Base-by-base conservation (phyloP, 2,329 filamentous ascomycete species). In the Phoma sp. region DNA sequence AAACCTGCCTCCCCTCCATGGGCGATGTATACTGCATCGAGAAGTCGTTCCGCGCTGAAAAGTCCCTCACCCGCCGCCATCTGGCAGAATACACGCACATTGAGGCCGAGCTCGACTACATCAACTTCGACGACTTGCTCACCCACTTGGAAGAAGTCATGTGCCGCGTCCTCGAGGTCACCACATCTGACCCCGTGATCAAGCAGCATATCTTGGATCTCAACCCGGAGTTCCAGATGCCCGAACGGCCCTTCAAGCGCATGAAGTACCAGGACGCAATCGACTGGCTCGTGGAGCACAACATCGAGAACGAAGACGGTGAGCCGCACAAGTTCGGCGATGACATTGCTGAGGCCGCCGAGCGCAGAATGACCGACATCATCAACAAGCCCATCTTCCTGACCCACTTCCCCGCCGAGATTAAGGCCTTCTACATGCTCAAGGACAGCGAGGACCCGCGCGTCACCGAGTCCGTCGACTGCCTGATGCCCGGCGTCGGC, bases 371-470 rank as follows among this genome's bases (percentile, higher is more conserved):
- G 95, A 98, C 94, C 1, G 95, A 99, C 76, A 90, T 89, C 67
- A 96, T 99, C 82, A 95, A 96, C 86, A 82, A 86, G 50, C 95
- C 95, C 59, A 96, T 99, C 77, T 91, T 98, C 82, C 84, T 98
- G 37, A 98, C 94, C 2, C 94, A 98, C 79, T 99, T 99, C 86
- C 95, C 95, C 19, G 88, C 88, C 56, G 92, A 94, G 80, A 96
- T 99, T 84, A 99, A 99, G 84, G 90, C 95, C 1, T 99, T 99
- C 77, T 99, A 99, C 84, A 99, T 99, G 95, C 89, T 93, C 79
- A 93, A 89, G 78, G 95, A 94, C 68, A 81, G 83, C 38, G 78
- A 84, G 27, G 95, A 99, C 73, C 80, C 78, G 27, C 85, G 93
- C 24, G 92, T 97, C 25, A 99, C 95, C 0, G 94, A 99, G 82